A percentile compares a stretch with the other conserved stretches of the same genome.
Evolutionary conservation across 2,329 filamentous ascomycete species (phyloP).

Genomic region (Sclerotinia minor): DNA sequence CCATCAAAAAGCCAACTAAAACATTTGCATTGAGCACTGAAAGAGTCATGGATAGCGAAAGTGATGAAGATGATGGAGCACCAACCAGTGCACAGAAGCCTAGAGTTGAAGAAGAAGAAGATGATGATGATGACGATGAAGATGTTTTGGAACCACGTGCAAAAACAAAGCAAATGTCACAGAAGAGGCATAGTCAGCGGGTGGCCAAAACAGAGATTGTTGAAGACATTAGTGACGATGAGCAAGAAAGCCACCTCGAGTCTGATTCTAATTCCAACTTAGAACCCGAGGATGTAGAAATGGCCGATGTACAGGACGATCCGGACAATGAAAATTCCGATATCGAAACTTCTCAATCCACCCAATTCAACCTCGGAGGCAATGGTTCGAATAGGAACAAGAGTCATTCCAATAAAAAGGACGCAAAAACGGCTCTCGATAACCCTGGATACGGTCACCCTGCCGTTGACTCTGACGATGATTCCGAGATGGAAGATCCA

Average conservation of each 20-base stretch:
- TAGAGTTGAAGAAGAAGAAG: conserved; percentile 5
- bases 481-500: conserved; percentile 15
- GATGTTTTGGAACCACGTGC: neutral
- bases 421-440: neutral
- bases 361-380: neutral
- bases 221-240: neutral
- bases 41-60: conserved; percentile 21
- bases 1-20: neutral
- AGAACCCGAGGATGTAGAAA: conserved; percentile 13
- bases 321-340: neutral
- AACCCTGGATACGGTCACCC: neutral
- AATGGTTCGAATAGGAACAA: neutral
- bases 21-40: conserved; percentile 21
- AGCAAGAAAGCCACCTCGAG: neutral
- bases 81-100: conserved; percentile 23
- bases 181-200: neutral
- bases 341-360: conserved; percentile 9
- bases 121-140: neutral
- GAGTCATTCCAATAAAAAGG: too few relatives aligned
- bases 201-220: neutral
- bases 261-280: neutral
- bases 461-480: conserved; percentile 1
- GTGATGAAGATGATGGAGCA: neutral
- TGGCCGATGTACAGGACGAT: conserved; percentile 4
- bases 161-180: neutral